Percentiles rank a stretch among this genome's conserved stretches.
These are phyloP conservation scores for Cercophora newfieldiana DNA, from an alignment of 495 filamentous ascomycete species.

Conservation along the genomic window DNA sequence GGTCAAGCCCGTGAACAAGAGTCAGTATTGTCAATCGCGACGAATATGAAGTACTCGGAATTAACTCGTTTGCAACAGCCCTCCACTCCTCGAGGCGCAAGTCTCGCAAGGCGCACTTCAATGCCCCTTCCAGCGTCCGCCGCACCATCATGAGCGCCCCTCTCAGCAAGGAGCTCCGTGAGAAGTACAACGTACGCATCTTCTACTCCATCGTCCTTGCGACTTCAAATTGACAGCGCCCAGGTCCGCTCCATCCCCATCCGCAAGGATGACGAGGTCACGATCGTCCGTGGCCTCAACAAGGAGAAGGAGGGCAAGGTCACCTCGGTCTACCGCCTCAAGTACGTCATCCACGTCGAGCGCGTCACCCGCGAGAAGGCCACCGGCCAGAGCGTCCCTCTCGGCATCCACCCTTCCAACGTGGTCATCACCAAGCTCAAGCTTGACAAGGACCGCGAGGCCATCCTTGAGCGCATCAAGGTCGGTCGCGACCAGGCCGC, in stretches of 20 bases:
- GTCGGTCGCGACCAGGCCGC: constrained; percentile 69
- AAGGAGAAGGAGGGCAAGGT: constrained; percentile 97
- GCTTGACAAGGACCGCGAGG: constrained; percentile 96
- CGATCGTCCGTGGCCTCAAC: constrained; percentile 80
- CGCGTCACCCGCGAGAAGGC: constrained; percentile 90
- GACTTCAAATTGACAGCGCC: not conserved
- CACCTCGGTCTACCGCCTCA: constrained; percentile 94
- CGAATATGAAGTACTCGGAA: constrained; percentile 3
- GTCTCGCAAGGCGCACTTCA: constrained; percentile 96
- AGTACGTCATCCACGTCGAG: constrained; percentile 92
- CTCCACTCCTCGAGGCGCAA: constrained; percentile 78
- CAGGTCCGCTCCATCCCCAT: constrained; percentile 95
- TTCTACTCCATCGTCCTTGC: constrained; percentile 19
- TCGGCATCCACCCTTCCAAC: constrained; percentile 89
- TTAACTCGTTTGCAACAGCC: constrained; percentile 32
- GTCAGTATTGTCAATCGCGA: constrained; percentile 21
- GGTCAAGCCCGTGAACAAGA: constrained; percentile 34
- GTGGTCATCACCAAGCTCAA: constrained; percentile 97
- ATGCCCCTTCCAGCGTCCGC: constrained; percentile 85
- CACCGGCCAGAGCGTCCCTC: constrained; percentile 84
- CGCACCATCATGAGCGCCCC: constrained; percentile 92
- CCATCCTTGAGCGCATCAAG: constrained; percentile 82
- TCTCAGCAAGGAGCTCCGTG: constrained; percentile 90
- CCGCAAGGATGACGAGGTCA: constrained; percentile 96
- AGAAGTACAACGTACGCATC: constrained; percentile 84